These are phyloP conservation scores for Knufia fluminis DNA, from an alignment of 2,329 filamentous ascomycete genomes.

Conservation along the genomic window DNA sequence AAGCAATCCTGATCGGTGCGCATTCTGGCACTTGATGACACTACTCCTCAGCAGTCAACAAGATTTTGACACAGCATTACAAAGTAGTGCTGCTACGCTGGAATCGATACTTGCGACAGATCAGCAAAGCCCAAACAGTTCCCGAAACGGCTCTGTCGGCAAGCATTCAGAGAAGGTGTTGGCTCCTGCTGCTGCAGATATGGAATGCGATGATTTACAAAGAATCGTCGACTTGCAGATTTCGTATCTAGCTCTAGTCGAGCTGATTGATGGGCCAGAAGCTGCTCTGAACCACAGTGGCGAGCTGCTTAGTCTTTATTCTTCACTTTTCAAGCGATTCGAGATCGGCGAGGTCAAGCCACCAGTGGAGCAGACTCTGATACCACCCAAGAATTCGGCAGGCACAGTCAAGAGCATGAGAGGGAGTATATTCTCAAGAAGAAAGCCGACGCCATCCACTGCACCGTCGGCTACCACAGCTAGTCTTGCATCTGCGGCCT, in stretches of 20 bases:
- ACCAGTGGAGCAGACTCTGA: constrained; percentile 30
- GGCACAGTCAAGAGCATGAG: constrained; percentile 61
- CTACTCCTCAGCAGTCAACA: constrained; percentile 78
- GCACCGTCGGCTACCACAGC: constrained; percentile 26
- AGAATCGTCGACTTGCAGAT: constrained; percentile 89
- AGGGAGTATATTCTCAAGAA: constrained; percentile 69
- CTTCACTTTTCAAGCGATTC: constrained; percentile 64
- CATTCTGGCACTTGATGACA: constrained; percentile 84
- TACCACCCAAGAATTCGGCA: constrained; percentile 57
- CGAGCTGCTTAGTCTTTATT: constrained; percentile 74
- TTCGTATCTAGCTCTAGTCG: constrained; percentile 77
- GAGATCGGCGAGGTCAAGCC: constrained; percentile 29
- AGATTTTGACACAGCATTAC: constrained; percentile 69
- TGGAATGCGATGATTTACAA: constrained; percentile 78
- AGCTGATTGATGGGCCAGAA: constrained; percentile 73
- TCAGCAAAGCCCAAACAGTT: constrained; percentile 59
- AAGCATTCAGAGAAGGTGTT: constrained; percentile 24
- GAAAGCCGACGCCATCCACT: constrained; percentile 39
- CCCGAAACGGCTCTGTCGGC: constrained; percentile 48
- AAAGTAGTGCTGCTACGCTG: constrained; percentile 81
- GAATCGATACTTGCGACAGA: constrained; percentile 47
- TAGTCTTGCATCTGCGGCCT: background rate
- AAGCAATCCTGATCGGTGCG: constrained; percentile 49
- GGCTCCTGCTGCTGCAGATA: constrained; percentile 58
- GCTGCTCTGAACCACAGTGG: constrained; percentile 80